These are phyloP conservation scores for Cladochytrium replicatum DNA, from an alignment of 192 early-diverging fungal genomes.

Conservation along the genomic window DNA sequence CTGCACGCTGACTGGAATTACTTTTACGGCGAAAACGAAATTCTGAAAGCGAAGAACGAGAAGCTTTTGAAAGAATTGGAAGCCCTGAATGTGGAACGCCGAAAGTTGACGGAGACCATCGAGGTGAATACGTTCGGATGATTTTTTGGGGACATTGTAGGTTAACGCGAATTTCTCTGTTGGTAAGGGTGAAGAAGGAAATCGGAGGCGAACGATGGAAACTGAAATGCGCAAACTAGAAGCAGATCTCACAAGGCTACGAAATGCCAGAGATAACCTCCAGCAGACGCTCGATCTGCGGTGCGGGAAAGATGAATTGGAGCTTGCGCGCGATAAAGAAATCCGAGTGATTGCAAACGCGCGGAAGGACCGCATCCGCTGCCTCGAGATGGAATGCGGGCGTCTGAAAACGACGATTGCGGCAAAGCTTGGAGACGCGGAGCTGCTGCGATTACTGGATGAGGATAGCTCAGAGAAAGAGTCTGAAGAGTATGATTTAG, in stretches of 20 bases:
- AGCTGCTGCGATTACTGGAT: slow-evolving; percentile 31
- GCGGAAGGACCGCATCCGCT: slow-evolving; percentile 31
- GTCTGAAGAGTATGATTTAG: too few relatives aligned
- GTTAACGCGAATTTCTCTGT: slow-evolving; percentile 1
- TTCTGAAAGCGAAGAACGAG: slow-evolving; percentile 23
- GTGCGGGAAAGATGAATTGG: slow-evolving; percentile 28
- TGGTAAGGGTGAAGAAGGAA: slow-evolving; percentile 19
- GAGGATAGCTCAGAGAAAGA: too few relatives aligned
- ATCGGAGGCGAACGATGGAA: slow-evolving; percentile 30
- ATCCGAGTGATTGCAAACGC: slow-evolving; percentile 26
- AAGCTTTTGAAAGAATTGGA: slow-evolving; percentile 20
- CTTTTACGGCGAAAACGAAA: slow-evolving; percentile 13
- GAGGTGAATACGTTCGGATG: too few relatives aligned
- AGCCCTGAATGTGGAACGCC: slow-evolving; percentile 17
- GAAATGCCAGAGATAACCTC: slow-evolving; percentile 31
- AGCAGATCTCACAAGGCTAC: slow-evolving; percentile 28
- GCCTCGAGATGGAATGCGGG: slow-evolving; percentile 31
- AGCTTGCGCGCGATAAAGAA: slow-evolving; percentile 25
- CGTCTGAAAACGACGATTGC: slow-evolving; percentile 32
- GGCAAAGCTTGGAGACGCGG: slow-evolving; percentile 19
- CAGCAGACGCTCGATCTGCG: slow-evolving; percentile 27
- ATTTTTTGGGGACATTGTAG: background rate
- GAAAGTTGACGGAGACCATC: slow-evolving; percentile 31
- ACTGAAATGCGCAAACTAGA: slow-evolving; percentile 31
- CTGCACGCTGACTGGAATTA: slow-evolving; percentile 27